Percentiles rank a stretch among this genome's conserved stretches.
Evolutionary conservation across 495 filamentous ascomycete species (phyloP).

Genomic region (Penicillium bialowiezense): DNA sequence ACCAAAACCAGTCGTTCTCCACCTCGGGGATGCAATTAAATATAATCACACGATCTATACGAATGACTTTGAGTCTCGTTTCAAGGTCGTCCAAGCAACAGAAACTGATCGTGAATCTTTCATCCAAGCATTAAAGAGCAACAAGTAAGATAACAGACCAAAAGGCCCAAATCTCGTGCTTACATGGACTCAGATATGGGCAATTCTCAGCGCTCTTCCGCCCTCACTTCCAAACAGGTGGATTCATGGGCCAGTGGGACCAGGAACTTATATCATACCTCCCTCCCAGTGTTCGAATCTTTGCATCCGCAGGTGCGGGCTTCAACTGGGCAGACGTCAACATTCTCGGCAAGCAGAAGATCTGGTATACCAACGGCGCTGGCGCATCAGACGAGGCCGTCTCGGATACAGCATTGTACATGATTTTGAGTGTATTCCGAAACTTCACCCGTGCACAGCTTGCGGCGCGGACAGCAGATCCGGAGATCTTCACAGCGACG

Average conservation of each 20-base stretch:
- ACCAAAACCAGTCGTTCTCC: conserved; percentile 47
- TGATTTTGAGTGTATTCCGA: conserved; percentile 62
- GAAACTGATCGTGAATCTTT: conserved; percentile 53
- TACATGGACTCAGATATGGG: conserved; percentile 63
- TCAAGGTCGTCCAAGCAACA: conserved; percentile 54
- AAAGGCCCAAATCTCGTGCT: too few relatives aligned
- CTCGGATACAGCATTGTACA: conserved; percentile 58
- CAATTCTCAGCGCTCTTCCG: conserved; percentile 66
- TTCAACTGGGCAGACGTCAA: conserved; percentile 73
- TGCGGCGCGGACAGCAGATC: conserved; percentile 27
- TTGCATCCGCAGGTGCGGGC: conserved; percentile 66
- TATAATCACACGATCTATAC: conserved; percentile 57
- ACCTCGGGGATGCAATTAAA: conserved; percentile 61
- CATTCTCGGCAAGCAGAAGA: conserved; percentile 47
- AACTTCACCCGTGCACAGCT: conserved; percentile 54
- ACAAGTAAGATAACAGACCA: conserved; percentile 26
- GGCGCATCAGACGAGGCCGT: conserved; percentile 63
- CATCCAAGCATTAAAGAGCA: conserved; percentile 53
- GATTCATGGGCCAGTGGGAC: conserved; percentile 67
- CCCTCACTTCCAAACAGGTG: conserved; percentile 69
- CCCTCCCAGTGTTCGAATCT: conserved; percentile 61
- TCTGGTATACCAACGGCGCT: conserved; percentile 63
- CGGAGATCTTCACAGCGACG: conserved; percentile 43
- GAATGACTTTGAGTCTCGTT: conserved; percentile 44
- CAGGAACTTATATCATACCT: conserved; percentile 60